Conservation (phyloP, 441 rosid genomes). For the Croton setiger region DNA sequence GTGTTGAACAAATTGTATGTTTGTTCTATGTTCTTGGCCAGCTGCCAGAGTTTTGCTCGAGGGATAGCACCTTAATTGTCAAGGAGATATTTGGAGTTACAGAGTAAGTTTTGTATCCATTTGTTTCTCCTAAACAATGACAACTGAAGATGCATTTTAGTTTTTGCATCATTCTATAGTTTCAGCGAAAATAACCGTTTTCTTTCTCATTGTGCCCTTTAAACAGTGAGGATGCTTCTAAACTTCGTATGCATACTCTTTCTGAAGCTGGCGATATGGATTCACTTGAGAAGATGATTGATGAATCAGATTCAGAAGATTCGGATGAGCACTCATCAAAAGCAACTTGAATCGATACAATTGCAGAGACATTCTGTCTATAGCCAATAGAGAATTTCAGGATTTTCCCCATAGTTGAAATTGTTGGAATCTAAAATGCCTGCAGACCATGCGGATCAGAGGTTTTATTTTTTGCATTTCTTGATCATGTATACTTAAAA, state of each 20-base stretch:
- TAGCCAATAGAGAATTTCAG: constrained; percentile 3
- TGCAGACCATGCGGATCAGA: background rate
- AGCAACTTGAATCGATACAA: constrained; percentile 17
- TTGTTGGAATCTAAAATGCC: background rate
- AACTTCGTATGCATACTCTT: constrained; percentile 68
- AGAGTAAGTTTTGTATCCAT: constrained; percentile 52
- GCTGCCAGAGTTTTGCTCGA: constrained; percentile 85
- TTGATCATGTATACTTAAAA: background rate
- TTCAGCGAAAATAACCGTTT: background rate
- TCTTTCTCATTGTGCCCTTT: background rate
- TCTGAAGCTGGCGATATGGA: constrained; percentile 82
- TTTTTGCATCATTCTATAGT: background rate
- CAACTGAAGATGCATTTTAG: background rate
- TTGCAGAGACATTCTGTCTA: constrained; percentile 5
- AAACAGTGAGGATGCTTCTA: constrained; percentile 78
- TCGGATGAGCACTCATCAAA: constrained; percentile 25
- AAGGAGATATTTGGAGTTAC: constrained; percentile 94
- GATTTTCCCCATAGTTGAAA: background rate
- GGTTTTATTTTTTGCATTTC: background rate
- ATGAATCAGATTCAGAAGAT: constrained; percentile 55
- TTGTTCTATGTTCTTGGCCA: constrained; percentile 35
- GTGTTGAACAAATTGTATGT: constrained; percentile 17
- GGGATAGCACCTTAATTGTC: constrained; percentile 71
- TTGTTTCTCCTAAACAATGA: background rate
- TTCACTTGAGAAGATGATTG: constrained; percentile 81